Percentiles rank a stretch among this genome's conserved stretches.
These are phyloP conservation scores for Aspergillus amoenus DNA, from an alignment of 2,329 filamentous ascomycete genomes.

Conservation along the genomic window DNA sequence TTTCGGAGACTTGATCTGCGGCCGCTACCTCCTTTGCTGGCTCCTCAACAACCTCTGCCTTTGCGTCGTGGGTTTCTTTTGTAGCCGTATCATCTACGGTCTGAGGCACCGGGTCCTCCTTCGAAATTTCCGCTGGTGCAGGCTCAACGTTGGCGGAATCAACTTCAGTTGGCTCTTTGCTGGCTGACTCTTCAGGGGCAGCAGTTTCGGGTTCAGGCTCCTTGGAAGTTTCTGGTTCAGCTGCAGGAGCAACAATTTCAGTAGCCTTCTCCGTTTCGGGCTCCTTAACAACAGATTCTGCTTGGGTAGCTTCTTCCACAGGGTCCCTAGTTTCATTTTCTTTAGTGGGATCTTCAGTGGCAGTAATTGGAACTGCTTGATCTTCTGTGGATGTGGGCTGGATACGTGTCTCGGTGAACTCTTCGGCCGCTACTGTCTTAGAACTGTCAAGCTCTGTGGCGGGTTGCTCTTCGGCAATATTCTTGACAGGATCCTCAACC, in stretches of 20 bases:
- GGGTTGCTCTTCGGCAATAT: constrained; percentile 4
- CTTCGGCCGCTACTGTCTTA: constrained; percentile 9
- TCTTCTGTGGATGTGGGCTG: constrained; percentile 1
- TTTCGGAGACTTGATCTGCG: neutral
- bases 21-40: neutral
- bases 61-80: neutral
- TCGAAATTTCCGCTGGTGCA: constrained; percentile 7
- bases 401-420: constrained; percentile 6
- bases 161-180: constrained; percentile 10
- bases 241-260: neutral
- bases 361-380: neutral
- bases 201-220: constrained; percentile 6
- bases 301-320: neutral
- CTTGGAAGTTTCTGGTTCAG: neutral
- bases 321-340: neutral
- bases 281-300: constrained; percentile 4
- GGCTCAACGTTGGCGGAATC: neutral
- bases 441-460: constrained; percentile 11
- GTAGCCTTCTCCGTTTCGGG: constrained; percentile 3
- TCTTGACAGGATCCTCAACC: constrained; percentile 4
- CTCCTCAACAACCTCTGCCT: neutral
- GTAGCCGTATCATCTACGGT: neutral
- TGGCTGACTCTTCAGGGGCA: neutral
- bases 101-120: neutral
- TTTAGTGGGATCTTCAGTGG: constrained; percentile 4